These are phyloP conservation scores for Diaporthe batatas DNA, from an alignment of 2,329 filamentous ascomycete genomes.

Conservation along the genomic window DNA sequence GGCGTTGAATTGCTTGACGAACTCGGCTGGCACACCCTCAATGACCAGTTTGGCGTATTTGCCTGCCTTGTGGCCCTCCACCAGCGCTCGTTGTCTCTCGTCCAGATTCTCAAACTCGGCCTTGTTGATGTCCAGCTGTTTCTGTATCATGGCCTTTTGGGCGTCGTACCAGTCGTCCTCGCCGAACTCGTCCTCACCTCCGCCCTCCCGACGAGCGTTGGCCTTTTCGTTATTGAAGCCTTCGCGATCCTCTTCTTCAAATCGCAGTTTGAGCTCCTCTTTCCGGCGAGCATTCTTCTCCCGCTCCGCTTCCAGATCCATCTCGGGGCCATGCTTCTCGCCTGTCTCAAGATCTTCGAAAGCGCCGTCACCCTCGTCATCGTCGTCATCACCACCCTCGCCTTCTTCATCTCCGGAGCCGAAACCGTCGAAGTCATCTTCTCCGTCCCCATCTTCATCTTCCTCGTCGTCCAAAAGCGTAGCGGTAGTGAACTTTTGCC, in stretches of 20 bases:
- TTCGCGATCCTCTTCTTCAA: conserved; percentile 98
- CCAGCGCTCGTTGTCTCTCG: conserved; percentile 82
- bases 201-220: conserved; percentile 77
- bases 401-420: conserved; percentile 56
- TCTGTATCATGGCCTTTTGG: conserved; percentile 94
- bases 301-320: conserved; percentile 86
- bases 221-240: conserved; percentile 93
- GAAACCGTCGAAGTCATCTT: conserved; percentile 57
- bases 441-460: conserved; percentile 56
- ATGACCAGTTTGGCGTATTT: conserved; percentile 94
- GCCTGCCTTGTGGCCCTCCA: conserved; percentile 92
- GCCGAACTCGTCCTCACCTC: conserved; percentile 83
- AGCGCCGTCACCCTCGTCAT: conserved; percentile 64
- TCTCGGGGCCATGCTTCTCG: conserved; percentile 65
- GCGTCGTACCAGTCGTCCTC: conserved; percentile 99
- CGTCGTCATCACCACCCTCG: conserved; percentile 60
- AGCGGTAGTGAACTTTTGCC: conserved; percentile 80
- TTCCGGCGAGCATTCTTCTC: conserved; percentile 92
- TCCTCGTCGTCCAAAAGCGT: conserved; percentile 70
- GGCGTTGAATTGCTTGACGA: conserved; percentile 84
- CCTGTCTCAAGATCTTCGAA: conserved; percentile 83
- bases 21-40: conserved; percentile 90
- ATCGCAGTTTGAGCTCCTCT: conserved; percentile 92
- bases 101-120: conserved; percentile 92
- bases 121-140: conserved; percentile 97